Base-by-base conservation (phyloP, 2,329 filamentous ascomycete genomes). In the Botryosphaeria agaves region DNA sequence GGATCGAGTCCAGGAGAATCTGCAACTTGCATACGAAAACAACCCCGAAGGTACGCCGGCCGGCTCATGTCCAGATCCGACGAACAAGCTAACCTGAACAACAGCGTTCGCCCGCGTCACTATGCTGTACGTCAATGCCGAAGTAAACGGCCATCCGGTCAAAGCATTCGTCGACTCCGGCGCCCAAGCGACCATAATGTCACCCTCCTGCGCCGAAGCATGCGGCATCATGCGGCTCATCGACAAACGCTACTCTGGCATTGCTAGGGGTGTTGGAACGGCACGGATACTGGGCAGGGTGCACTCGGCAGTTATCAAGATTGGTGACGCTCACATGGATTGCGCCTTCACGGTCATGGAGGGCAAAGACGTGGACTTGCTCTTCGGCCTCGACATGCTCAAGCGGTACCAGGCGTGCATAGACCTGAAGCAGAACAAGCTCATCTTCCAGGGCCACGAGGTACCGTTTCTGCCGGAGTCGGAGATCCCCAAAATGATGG, bases 261-360 rank as follows among this genome's bases (percentile, higher is more conserved):
- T 95, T 32, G 89, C 89, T 26, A 77, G 80, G 36, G 89, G 89
- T 38, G 89, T 98, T 3, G 89, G 89, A 32, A 95, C 89, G 1
- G 89, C 89, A 15, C 79, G 76, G 34, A 95, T 98, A 42, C 75
- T 98, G 14, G 89, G 89, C 18, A 81, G 89, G 31, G 89, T 98
- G 3, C 89, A 98, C 53, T 83, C 82, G 14, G 89, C 89, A 7
- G 83, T 87, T 53, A 91, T 98, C 54, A 87, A 82, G 54, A 89
- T 98, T 41, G 89, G 87, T 31, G 72, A 69, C 25, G 70, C 87
- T 37, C 84, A 83, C 49, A 64, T 98, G 42, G 77, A 87, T 3
- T 95, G 85, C 58, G 89, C 84, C 35, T 98, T 98, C 53, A 98
- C 89, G 3, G 89, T 98, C 47, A 98, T 98, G 89, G 89, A 98